A percentile compares a stretch with the other conserved stretches of the same genome.
Evolutionary conservation across 768 basidiomycete genomes (phyloP).

Genomic region (Paxillus ammoniavirescens): DNA sequence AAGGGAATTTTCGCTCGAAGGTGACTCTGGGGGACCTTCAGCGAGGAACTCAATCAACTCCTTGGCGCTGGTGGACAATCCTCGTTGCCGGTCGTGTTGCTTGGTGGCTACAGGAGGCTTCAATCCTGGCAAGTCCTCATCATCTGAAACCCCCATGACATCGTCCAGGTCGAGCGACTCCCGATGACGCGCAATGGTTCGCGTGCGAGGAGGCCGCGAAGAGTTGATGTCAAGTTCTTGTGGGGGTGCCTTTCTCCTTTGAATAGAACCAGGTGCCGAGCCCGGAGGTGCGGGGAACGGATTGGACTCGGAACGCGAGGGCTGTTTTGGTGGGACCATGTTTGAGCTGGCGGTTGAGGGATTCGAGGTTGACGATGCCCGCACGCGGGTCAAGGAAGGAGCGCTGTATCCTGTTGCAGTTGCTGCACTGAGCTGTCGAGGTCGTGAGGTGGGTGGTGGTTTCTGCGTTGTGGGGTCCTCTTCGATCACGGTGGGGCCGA

Average conservation of each 20-base stretch:
- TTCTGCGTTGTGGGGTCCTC: slow-evolving; percentile 34
- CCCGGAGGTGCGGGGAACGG: slow-evolving; percentile 29
- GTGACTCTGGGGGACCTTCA: slow-evolving; percentile 50
- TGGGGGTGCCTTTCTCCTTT: slow-evolving; percentile 24
- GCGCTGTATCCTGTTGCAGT: slow-evolving; percentile 34
- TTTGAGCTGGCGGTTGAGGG: slow-evolving; percentile 12
- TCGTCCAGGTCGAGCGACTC: slow-evolving; percentile 79
- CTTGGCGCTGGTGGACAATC: slow-evolving; percentile 43
- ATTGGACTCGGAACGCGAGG: slow-evolving; percentile 29
- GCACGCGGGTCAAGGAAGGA: slow-evolving; percentile 24
- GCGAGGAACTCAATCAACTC: slow-evolving; percentile 59
- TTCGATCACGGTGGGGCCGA: slow-evolving; percentile 65
- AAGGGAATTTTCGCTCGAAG: slow-evolving; percentile 42
- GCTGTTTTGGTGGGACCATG: slow-evolving; percentile 20
- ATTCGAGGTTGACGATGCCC: slow-evolving; percentile 35
- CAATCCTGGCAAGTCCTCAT: slow-evolving; percentile 41
- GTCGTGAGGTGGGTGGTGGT: slow-evolving; percentile 37
- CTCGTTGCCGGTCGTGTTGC: slow-evolving; percentile 32
- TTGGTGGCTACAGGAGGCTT: slow-evolving; percentile 39
- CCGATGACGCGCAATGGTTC: slow-evolving; percentile 51
- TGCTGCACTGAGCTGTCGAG: slow-evolving; percentile 47
- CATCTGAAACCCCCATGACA: slow-evolving; percentile 67
- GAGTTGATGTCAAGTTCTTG: slow-evolving; percentile 29
- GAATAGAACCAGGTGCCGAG: slow-evolving; percentile 18
- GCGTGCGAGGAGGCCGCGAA: slow-evolving; percentile 33